phyloP scores from a whole-genome alignment of 352 stramenopile species.

The Phytophthora cryptogea region DNA sequence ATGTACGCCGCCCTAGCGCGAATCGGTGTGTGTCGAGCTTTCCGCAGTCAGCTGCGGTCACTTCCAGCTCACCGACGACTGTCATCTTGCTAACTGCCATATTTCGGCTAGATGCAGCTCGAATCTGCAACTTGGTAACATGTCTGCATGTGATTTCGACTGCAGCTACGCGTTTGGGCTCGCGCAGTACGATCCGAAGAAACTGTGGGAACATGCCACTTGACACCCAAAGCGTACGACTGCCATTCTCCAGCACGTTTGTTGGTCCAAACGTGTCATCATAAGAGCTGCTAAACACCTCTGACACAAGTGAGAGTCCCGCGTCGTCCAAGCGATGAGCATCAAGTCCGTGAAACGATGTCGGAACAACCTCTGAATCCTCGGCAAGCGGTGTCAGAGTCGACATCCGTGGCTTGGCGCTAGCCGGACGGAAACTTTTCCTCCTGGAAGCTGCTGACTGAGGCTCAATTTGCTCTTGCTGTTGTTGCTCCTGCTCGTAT shows the following conservation, averaged over 20 bases:
- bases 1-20: constrained; percentile 17
- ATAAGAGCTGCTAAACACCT: constrained; percentile 73
- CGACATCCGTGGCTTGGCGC: constrained; percentile 60
- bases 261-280: constrained; percentile 49
- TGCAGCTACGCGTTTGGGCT: constrained; percentile 54
- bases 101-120: constrained; percentile 43
- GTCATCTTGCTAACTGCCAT: constrained; percentile 33
- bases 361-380: constrained; percentile 61
- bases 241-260: constrained; percentile 62
- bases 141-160: constrained; percentile 78
- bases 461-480: constrained; percentile 11
- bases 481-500: constrained; percentile 35
- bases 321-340: constrained; percentile 43
- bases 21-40: constrained; percentile 66
- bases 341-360: constrained; percentile 51
- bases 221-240: constrained; percentile 68
- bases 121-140: constrained; percentile 62
- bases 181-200: constrained; percentile 60
- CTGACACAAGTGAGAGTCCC: constrained; percentile 46
- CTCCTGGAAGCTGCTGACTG: constrained; percentile 22
- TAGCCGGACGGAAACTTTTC: constrained; percentile 77
- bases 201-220: constrained; percentile 78
- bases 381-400: constrained; percentile 62
- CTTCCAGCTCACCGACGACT: constrained; percentile 40
- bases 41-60: constrained; percentile 41